Evolutionary conservation across 169 alveolate species (phyloP).

Genomic region (Cryptosporidium muris): DNA sequence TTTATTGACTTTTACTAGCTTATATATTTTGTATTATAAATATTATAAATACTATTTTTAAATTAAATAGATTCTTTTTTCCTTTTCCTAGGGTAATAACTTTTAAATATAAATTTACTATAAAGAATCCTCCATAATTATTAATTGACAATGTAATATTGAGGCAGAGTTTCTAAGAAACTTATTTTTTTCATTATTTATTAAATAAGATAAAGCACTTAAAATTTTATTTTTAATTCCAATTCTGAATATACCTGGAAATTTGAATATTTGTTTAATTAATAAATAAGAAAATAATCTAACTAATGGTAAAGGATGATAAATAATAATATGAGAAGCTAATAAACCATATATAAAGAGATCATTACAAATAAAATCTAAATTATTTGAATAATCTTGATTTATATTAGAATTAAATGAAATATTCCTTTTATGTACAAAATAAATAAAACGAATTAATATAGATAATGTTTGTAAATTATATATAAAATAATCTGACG

Average conservation of each 20-base stretch:
- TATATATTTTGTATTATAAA: background rate
- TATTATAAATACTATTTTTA: too few relatives aligned
- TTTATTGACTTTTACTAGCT: background rate
- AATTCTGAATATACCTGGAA: slow-evolving; percentile 53
- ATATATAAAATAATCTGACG: background rate
- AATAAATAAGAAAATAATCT: slow-evolving; percentile 24
- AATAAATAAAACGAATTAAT: slow-evolving; percentile 31
- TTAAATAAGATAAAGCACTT: slow-evolving; percentile 8
- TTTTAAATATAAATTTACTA: slow-evolving; percentile 12
- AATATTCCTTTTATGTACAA: slow-evolving; percentile 23
- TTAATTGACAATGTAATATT: slow-evolving; percentile 24
- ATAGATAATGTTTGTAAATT: slow-evolving; percentile 34
- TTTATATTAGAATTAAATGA: background rate
- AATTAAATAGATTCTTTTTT: background rate
- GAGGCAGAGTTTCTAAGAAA: slow-evolving; percentile 31
- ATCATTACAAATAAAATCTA: slow-evolving; percentile 39
- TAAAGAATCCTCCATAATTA: slow-evolving; percentile 31
- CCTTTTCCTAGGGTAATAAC: background rate
- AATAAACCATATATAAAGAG: slow-evolving; percentile 15
- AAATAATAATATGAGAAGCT: slow-evolving; percentile 23
- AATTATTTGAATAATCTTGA: background rate
- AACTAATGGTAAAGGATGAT: slow-evolving; percentile 40
- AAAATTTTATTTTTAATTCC: slow-evolving; percentile 16
- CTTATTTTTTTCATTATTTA: slow-evolving; percentile 27
- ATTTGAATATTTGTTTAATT: slow-evolving; percentile 51